Evolutionary conservation across 2,329 filamentous ascomycete species (phyloP).

Genomic region (Aureobasidium sp.): DNA sequence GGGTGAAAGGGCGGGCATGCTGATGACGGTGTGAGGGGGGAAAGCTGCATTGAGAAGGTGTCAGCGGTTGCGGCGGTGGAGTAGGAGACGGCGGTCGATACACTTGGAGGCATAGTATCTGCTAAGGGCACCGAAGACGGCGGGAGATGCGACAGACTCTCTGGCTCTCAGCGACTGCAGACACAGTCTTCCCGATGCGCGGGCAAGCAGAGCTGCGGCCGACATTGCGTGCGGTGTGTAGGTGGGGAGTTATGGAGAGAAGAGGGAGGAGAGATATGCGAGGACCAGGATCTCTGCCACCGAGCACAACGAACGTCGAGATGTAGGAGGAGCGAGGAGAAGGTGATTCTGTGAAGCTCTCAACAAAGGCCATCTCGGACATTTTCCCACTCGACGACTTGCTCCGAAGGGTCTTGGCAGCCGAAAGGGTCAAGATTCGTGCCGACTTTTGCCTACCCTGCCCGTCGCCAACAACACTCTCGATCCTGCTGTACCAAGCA

Average conservation of each 20-base stretch:
- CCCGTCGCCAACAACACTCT: background rate
- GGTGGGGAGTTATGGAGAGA: slow-evolving; percentile 13
- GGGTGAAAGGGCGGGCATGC: slow-evolving; percentile 95
- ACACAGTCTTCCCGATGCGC: slow-evolving; percentile 39
- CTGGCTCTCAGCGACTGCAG: slow-evolving; percentile 29
- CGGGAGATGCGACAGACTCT: slow-evolving; percentile 35
- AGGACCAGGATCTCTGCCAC: slow-evolving; percentile 17
- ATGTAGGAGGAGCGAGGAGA: background rate
- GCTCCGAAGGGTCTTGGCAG: slow-evolving; percentile 1
- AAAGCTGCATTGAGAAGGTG: slow-evolving; percentile 59
- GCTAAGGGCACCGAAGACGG: slow-evolving; percentile 53
- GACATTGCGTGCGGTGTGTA: slow-evolving; percentile 41
- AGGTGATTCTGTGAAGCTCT: slow-evolving; percentile 6
- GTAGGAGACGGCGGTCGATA: slow-evolving; percentile 32
- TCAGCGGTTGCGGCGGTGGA: slow-evolving; percentile 23
- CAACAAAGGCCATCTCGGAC: slow-evolving; percentile 15
- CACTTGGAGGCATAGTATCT: slow-evolving; percentile 65
- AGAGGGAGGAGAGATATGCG: slow-evolving; percentile 18
- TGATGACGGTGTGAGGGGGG: slow-evolving; percentile 89
- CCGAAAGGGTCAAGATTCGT: background rate
- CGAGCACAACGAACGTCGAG: slow-evolving; percentile 11
- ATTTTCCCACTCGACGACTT: slow-evolving; percentile 2
- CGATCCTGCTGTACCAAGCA: background rate
- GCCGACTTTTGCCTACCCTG: slow-evolving; percentile 1
- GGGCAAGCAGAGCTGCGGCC: slow-evolving; percentile 42